Base-by-base conservation (phyloP, 1,284 basidiomycete species). In the Wallemia ichthyophaga region DNA sequence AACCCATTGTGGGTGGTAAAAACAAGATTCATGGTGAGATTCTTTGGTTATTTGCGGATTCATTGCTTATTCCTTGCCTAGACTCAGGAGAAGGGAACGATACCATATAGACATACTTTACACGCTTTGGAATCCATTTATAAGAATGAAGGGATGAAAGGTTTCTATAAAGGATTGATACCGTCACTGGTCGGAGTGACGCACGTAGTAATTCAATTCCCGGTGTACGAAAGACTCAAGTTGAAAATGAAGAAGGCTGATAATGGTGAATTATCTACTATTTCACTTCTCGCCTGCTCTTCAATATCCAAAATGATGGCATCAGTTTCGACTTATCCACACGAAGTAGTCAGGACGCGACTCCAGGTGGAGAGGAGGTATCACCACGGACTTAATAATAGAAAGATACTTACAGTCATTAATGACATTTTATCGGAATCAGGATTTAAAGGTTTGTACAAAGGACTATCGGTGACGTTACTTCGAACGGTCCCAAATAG, bases 1-100 rank as follows among this genome's bases (percentile, higher is more conserved):
- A 94, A 87, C 70, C 91, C 89, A 0, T 69, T 95, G 5, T 95
- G 89, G 89, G 86, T 95, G 53, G 88, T 95, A 69, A 94, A 94
- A 73, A 94, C 89, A 23, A 79, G 89, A 25, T 94, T 94, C 71
- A 92, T 94, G 91, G 88, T 91, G 67, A 66, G 77, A 73, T 24
- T 54, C 57, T 25, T 32, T n/a, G 59, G 27, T 17, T 27, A 56
- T 56, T 32, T 21, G 23, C 23, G 21, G 24, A 31, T 26, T 48
- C 37, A 19, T 48, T 48, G 17, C 17, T 7, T 31, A 17, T 11
- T 5, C 11, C 37, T 15, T 11, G 7, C 7, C 5, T 32, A 60
- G 57, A 64, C 63, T 37, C 64, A 71, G 70, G 68, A 68, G 21
- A 70, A 69, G 64, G 68, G 67, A 21, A 66, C 66, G n/a, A 83